These are phyloP conservation scores for Triangularia verruculosa DNA, from an alignment of 2,329 filamentous ascomycete genomes.

Conservation along the genomic window DNA sequence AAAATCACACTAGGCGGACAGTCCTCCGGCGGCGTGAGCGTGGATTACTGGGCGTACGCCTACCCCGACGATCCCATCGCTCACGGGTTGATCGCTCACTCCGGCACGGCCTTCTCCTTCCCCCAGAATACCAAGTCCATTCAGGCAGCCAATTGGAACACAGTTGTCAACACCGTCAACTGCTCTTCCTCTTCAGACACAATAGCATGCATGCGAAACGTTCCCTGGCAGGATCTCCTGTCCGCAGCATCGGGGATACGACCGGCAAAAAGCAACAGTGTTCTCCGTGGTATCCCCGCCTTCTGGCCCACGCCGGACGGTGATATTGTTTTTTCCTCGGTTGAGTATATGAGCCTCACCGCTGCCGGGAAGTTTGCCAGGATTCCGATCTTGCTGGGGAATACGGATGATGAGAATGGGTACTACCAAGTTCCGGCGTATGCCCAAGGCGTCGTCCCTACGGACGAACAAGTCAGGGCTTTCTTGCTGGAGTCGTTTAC, in stretches of 20 bases:
- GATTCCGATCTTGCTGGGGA: constrained; percentile 42
- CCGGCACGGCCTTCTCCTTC: constrained; percentile 47
- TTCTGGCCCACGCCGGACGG: constrained; percentile 45
- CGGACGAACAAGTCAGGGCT: constrained; percentile 32
- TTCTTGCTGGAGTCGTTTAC: constrained; percentile 46
- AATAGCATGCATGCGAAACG: constrained; percentile 39
- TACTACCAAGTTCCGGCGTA: constrained; percentile 47
- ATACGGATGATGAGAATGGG: constrained; percentile 46
- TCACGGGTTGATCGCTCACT: constrained; percentile 44
- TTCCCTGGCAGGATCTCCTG: constrained; percentile 37
- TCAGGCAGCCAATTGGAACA: constrained; percentile 41
- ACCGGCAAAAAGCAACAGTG: constrained; percentile 33
- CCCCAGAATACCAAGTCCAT: constrained; percentile 36
- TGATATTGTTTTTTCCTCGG: constrained; percentile 40
- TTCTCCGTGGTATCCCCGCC: constrained; percentile 36
- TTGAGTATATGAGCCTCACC: too few species aligned
- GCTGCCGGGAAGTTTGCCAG: constrained; percentile 41
- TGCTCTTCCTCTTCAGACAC: constrained; percentile 32
- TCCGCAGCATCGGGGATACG: constrained; percentile 37
- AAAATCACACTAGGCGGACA: constrained; percentile 44
- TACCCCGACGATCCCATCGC: constrained; percentile 49
- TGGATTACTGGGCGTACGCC: constrained; percentile 49
- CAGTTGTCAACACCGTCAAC: constrained; percentile 38
- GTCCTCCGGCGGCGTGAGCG: constrained; percentile 42
- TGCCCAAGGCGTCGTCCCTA: constrained; percentile 34